Base-by-base conservation (phyloP, 2,329 filamentous ascomycete genomes). In the Thermochaetoides dissita region DNA sequence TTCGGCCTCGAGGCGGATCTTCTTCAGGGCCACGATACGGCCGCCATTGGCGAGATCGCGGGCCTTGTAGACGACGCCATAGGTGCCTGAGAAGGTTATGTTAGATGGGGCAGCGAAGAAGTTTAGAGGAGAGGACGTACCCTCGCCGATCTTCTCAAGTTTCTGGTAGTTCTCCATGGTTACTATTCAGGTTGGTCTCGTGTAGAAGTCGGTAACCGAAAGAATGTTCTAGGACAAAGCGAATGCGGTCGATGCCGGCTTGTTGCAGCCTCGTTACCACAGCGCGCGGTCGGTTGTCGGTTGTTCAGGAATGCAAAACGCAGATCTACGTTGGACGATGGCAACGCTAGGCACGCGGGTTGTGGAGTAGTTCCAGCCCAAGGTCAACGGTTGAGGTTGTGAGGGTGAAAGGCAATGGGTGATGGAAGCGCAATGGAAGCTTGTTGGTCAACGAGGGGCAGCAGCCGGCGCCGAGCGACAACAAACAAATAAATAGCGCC, bases 41-140 rank as follows among this genome's bases (percentile, higher is more conserved):
- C 82, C 81, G 51, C 74, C 73, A 55, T 85, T 78, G 47, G 74
- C 75, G 47, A 91, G 78, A 60, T 93, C 85, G 52, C 80, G 76
- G 45, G 85, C 85, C 64, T 93, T 93, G 76, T 93, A 93, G 50
- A 93, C 85, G 47, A 93, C 85, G 59, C 86, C 85, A 59, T 93
- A 93, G 6, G 85, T 93, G 55, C 85, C 85, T 91, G 49, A 8
- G 3, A 11, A 42, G 9, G 34, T 8, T 31, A 29, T 24, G 9
- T 1, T 30, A 34, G 39, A 49, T 29, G 49, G 42, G 33, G 5
- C 12, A 36, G 12, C 36, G 33, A 10, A 31, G 6, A 11, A 36
- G n/a, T 3, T 11, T 31, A 11, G 41, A 12, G 10, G 11, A 30
- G n/a, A 17, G 41, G 28, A 34, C 34, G 34, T 66, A 87, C 84